Percentiles rank a stretch among this genome's conserved stretches.
phyloP scores from a whole-genome alignment of 2,329 filamentous ascomycete genomes.

The Colletotrichum chlorophyti region DNA sequence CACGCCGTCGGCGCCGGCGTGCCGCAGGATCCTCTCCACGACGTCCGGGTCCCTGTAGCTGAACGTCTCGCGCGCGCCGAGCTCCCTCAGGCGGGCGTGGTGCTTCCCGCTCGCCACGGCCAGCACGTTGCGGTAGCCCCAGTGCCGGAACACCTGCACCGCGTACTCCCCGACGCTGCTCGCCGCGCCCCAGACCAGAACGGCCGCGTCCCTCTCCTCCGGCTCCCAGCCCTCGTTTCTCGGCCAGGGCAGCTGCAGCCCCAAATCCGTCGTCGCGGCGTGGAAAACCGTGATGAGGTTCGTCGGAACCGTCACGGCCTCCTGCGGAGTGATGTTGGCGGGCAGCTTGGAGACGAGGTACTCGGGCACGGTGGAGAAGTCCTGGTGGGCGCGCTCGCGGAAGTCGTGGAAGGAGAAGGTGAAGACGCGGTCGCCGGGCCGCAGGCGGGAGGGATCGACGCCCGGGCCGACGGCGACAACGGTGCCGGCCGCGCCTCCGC shows the following conservation, averaged over 20 bases:
- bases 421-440: conserved; percentile 62
- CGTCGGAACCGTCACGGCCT: conserved; percentile 60
- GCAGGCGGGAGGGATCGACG: conserved; percentile 35
- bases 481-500: conserved; percentile 57
- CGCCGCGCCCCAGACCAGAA: conserved; percentile 60
- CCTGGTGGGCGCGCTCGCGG: conserved; percentile 60
- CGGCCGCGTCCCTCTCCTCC: conserved; percentile 40
- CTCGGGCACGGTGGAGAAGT: conserved; percentile 58
- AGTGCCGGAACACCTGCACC: conserved; percentile 57
- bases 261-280: conserved; percentile 54
- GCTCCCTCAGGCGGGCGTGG: conserved; percentile 46
- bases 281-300: conserved; percentile 68
- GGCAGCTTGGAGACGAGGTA: conserved; percentile 56
- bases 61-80: conserved; percentile 54
- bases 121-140: conserved; percentile 57
- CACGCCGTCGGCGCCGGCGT: conserved; percentile 36
- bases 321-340: conserved; percentile 44
- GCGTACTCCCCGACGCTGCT: conserved; percentile 59
- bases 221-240: conserved; percentile 48
- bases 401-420: conserved; percentile 58
- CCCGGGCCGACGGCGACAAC: conserved; percentile 56
- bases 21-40: conserved; percentile 42
- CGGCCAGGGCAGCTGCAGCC: conserved; percentile 63
- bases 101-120: conserved; percentile 54
- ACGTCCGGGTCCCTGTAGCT: conserved; percentile 52